phyloP scores from a whole-genome alignment of 768 basidiomycete species.

The Mycena maculata region DNA sequence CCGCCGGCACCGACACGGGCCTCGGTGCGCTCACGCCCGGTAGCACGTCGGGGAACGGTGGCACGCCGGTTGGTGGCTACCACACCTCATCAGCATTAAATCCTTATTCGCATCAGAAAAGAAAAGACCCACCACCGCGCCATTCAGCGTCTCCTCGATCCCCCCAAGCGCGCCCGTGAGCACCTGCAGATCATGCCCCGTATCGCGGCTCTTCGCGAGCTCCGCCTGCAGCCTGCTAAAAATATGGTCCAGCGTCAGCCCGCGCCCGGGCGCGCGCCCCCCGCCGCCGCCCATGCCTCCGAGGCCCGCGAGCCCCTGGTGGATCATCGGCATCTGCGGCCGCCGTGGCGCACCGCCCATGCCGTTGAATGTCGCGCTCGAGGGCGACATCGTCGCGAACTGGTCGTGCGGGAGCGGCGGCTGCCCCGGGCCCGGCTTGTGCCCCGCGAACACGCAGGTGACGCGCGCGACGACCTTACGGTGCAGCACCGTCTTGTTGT shows the following conservation, averaged over 20 bases:
- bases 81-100: not conserved
- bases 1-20: conserved; percentile 42
- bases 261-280: conserved; percentile 78
- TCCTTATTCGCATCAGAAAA: not conserved
- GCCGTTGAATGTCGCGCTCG: conserved; percentile 4
- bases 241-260: conserved; percentile 92
- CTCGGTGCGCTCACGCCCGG: conserved; percentile 72
- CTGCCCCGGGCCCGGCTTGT: not conserved
- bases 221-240: conserved; percentile 90
- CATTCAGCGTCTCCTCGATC: conserved; percentile 92
- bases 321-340: conserved; percentile 59
- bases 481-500: conserved; percentile 97
- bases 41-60: conserved; percentile 71
- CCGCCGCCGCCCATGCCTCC: conserved; percentile 82
- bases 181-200: conserved; percentile 84
- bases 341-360: conserved; percentile 57
- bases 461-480: conserved; percentile 98
- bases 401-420: conserved; percentile 30
- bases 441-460: conserved; percentile 77
- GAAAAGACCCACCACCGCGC: conserved; percentile 69
- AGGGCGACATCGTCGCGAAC: conserved; percentile 21
- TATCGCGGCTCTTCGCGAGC: conserved; percentile 94
- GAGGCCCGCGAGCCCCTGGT: conserved; percentile 74
- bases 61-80: conserved; percentile 61
- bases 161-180: conserved; percentile 84